Evolutionary conservation across 2,329 filamentous ascomycete genomes (phyloP), one percentile per base, ranked within the genome.

Genomic region (Alternaria sp.): DNA sequence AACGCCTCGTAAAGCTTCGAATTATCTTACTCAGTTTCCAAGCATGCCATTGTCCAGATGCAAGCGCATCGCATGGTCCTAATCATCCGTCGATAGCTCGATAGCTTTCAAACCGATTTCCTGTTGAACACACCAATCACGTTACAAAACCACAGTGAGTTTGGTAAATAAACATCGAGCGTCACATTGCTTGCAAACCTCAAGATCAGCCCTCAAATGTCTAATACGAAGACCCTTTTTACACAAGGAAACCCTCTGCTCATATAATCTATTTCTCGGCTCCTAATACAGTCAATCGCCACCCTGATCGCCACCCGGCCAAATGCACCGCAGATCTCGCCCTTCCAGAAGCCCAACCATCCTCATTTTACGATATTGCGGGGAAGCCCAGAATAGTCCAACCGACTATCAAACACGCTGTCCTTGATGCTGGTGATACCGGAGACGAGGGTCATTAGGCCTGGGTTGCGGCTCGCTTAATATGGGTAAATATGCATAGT

Each of bases 401-500:
- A 38, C 39, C 32, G 48, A 16, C 1, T 34, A 28, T 28, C 42
- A 22, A 48, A 7, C 18, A 16, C 14, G 44, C 18, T 48, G 11
- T 48, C 28, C n/a, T 48, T 34, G 11, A 22, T 28, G 18, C 16
- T 34, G 9, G 28, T 11, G 28, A 30, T 30, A 30, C 28, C 9
- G 28, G 4, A 48, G 12, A 48, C 30, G 20, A 24, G 46, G 46
- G 46, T n/a, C 30, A 48, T 36, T 16, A 36, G 46, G 28, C 18
- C 46, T 36, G 18, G 46, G 32, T 34, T 34, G 44, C 39, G 51
- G 59, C 54, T 65, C 38, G 57, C 46, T 60, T 66, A 67, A 67
- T 67, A 43, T 67, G 65, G 65, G 26, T 67, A 67, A 67, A 67
- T 60, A 32, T 22, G 24, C 16, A 44, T 51, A 38, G 24, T n/a